Conservation (phyloP, 768 basidiomycete genomes). For the Russula brevipes region DNA sequence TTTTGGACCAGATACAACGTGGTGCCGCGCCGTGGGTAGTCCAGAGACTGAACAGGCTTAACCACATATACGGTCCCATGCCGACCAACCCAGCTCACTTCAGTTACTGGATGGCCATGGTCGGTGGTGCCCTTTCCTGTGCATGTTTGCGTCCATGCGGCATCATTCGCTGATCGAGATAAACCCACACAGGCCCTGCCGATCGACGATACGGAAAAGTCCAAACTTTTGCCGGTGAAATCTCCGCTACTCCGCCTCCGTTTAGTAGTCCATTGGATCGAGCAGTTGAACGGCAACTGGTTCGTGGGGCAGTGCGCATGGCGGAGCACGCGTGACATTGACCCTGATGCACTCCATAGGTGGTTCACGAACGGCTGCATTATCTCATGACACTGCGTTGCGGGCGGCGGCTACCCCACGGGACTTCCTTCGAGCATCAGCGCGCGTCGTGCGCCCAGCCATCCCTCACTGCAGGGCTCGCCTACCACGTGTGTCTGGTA, state of each 20-base stretch:
- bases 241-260: slow-evolving; percentile 72
- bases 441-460: background rate
- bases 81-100: slow-evolving; percentile 68
- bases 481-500: background rate
- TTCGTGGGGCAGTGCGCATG: slow-evolving; percentile 29
- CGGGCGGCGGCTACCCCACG: too few species aligned
- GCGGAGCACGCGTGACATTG: slow-evolving; percentile 1
- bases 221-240: slow-evolving; percentile 78
- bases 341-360: slow-evolving; percentile 37
- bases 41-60: slow-evolving; percentile 76
- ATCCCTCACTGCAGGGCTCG: background rate
- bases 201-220: slow-evolving; percentile 86
- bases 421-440: background rate
- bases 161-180: slow-evolving; percentile 9
- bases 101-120: slow-evolving; percentile 85
- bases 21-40: slow-evolving; percentile 92
- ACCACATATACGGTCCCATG: slow-evolving; percentile 71
- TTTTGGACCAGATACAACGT: slow-evolving; percentile 53
- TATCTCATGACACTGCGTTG: slow-evolving; percentile 37
- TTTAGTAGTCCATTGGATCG: slow-evolving; percentile 93
- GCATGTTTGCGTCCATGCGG: background rate
- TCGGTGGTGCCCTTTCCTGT: slow-evolving; percentile 30
- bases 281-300: slow-evolving; percentile 61
- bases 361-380: slow-evolving; percentile 73
- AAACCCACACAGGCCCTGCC: slow-evolving; percentile 52